Percentiles rank a stretch among this genome's conserved stretches.
Evolutionary conservation across 139 green algal genomes (phyloP).

Genomic region (Chlamydomonas sp.): DNA sequence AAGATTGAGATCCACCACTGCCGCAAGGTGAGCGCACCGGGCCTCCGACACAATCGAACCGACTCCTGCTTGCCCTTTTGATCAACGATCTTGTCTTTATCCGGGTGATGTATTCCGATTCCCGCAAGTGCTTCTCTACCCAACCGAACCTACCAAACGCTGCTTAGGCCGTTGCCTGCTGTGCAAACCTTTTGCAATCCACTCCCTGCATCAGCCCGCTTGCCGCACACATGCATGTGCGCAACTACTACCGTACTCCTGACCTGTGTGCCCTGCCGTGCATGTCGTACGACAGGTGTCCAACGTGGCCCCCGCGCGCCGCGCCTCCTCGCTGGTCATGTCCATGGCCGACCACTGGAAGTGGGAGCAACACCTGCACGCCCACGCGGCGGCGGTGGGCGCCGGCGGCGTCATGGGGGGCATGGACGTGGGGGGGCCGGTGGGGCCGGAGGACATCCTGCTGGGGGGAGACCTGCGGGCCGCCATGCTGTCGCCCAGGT

Average conservation of each 20-base stretch:
- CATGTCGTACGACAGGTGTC: slow-evolving; percentile 11
- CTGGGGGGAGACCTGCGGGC: slow-evolving; percentile 30
- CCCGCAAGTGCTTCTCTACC: too few species aligned
- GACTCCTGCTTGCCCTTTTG: too few species aligned
- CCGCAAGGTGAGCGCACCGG: slow-evolving; percentile 5
- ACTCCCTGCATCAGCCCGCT: too few species aligned
- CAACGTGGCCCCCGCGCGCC: slow-evolving; percentile 36
- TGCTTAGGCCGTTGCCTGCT: too few species aligned
- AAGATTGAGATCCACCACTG: slow-evolving; percentile 49
- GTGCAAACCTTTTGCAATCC: too few species aligned
- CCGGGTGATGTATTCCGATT: too few species aligned
- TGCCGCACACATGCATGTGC: too few species aligned
- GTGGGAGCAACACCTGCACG: slow-evolving; percentile 23
- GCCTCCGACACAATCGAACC: background rate
- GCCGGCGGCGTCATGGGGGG: background rate
- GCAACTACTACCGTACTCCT: too few species aligned
- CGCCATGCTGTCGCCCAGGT: slow-evolving; percentile 32
- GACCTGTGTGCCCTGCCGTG: background rate
- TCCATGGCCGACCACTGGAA: slow-evolving; percentile 41
- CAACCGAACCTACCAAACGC: too few species aligned
- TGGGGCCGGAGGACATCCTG: slow-evolving; percentile 38
- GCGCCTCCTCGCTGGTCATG: slow-evolving; percentile 39
- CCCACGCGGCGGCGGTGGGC: background rate
- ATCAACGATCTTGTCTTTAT: too few species aligned
- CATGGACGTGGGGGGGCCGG: background rate